Percentiles rank a stretch among this genome's conserved stretches.
phyloP scores from a whole-genome alignment of 257 asterid genomes.

The Leonotis leonurus region DNA sequence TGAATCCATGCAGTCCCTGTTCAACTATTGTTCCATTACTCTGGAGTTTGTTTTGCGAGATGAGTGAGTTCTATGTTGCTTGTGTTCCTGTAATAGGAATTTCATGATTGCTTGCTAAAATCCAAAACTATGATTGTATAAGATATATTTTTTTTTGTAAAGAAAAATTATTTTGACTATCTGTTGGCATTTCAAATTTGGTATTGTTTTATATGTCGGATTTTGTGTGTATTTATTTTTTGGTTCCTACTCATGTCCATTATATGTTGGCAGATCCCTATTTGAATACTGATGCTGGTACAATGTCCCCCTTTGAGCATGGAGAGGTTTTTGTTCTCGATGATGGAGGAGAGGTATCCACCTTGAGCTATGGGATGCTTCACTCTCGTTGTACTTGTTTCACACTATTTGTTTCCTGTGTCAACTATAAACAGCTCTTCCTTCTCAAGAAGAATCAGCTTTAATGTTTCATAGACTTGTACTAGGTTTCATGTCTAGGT shows the following conservation, averaged over 20 bases:
- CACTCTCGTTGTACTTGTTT: too few relatives aligned
- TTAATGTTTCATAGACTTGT: neutral
- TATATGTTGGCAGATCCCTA: constrained; percentile 64
- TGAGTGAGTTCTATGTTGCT: neutral
- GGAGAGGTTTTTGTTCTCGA: constrained; percentile 99
- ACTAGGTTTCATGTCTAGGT: neutral
- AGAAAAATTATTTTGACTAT: too few relatives aligned
- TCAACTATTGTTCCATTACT: neutral
- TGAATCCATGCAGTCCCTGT: neutral
- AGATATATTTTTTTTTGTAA: too few relatives aligned
- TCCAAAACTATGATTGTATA: neutral
- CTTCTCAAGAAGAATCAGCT: neutral
- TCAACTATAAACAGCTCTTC: too few relatives aligned
- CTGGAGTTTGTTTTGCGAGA: neutral
- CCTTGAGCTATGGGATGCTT: too few relatives aligned
- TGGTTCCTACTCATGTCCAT: constrained; percentile 6
- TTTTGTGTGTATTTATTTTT: neutral
- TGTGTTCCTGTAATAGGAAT: neutral
- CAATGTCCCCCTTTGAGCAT: constrained; percentile 99
- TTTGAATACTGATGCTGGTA: constrained; percentile 91
- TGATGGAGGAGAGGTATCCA: constrained; percentile 97
- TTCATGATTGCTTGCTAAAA: neutral
- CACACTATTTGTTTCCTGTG: too few relatives aligned
- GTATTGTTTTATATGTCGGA: neutral
- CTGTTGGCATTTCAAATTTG: too few relatives aligned